Evolutionary conservation across 2,329 filamentous ascomycete genomes (phyloP).

Genomic region (Sphaerulina vaccinii): DNA sequence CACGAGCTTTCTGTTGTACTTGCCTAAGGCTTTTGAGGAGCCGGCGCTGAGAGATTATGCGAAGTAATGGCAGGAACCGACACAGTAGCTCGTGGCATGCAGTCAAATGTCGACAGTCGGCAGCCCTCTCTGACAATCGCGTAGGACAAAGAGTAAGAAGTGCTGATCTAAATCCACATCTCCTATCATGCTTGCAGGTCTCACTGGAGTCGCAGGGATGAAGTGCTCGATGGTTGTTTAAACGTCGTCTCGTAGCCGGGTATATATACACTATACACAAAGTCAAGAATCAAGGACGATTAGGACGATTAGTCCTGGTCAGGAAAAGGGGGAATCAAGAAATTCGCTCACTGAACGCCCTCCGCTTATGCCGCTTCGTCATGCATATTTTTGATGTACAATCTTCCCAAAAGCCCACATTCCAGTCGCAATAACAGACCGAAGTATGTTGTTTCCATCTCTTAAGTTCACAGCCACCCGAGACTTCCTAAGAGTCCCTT

Average conservation of each 20-base stretch:
- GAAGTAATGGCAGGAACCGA: too few species aligned
- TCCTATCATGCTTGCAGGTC: too few species aligned
- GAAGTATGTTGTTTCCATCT: not conserved
- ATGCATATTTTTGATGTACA: not conserved
- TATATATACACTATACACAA: not conserved
- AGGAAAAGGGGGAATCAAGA: not conserved
- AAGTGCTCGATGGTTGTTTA: not conserved
- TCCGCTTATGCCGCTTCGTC: not conserved
- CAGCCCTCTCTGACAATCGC: too few species aligned
- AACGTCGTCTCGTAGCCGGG: not conserved
- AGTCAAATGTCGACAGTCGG: too few species aligned
- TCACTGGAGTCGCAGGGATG: too few species aligned
- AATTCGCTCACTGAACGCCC: not conserved
- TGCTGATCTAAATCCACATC: too few species aligned
- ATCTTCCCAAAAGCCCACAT: not conserved
- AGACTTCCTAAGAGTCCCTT: slow-evolving; percentile 38
- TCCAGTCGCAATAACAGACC: not conserved
- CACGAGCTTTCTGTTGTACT: too few species aligned
- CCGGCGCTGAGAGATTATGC: too few species aligned
- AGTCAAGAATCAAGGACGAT: too few species aligned
- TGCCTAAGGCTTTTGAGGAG: too few species aligned
- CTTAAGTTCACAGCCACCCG: slow-evolving; percentile 33
- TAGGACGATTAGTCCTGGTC: not conserved
- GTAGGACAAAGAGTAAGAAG: too few species aligned
- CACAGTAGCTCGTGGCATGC: too few species aligned